Percentiles rank a stretch among this genome's conserved stretches.
Evolutionary conservation across 495 filamentous ascomycete genomes (phyloP).

Genomic region (Penicillium pancosmium): DNA sequence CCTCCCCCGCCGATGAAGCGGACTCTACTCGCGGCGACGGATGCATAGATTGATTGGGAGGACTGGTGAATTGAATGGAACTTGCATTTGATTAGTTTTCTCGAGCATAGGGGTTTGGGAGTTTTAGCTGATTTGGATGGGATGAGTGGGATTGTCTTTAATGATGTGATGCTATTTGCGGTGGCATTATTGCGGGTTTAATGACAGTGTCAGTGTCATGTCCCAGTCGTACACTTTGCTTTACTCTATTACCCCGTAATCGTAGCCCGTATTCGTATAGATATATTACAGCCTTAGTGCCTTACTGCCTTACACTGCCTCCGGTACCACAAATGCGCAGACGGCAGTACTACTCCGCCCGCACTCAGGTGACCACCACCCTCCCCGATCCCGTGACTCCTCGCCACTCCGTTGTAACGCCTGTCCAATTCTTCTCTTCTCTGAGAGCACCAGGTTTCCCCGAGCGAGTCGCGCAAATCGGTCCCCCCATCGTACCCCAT

Average conservation of each 20-base stretch:
- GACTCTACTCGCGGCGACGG: constrained; percentile 36
- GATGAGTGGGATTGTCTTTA: constrained; percentile 7
- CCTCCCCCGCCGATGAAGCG: constrained; percentile 55
- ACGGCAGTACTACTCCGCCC: too few relatives aligned
- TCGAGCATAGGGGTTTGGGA: constrained; percentile 19
- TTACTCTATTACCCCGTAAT: too few relatives aligned
- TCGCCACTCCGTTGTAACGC: constrained; percentile 33
- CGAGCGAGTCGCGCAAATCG: constrained; percentile 50
- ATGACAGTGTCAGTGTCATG: neutral
- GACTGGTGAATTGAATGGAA: neutral
- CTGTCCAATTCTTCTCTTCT: constrained; percentile 40
- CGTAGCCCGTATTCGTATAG: too few relatives aligned
- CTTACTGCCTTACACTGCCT: neutral
- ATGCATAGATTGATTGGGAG: constrained; percentile 21
- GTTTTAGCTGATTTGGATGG: constrained; percentile 10
- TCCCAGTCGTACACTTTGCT: too few relatives aligned
- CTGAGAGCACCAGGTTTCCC: constrained; percentile 47
- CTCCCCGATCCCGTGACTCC: neutral
- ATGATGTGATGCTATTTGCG: neutral
- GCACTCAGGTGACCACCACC: neutral
- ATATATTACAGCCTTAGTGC: constrained; percentile 1
- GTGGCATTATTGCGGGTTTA: neutral
- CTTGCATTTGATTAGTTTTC: neutral
- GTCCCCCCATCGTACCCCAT: constrained; percentile 49
- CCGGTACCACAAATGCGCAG: neutral